Base-by-base conservation (phyloP, 768 basidiomycete genomes). In the Pleurotus salmoneostramineus region DNA sequence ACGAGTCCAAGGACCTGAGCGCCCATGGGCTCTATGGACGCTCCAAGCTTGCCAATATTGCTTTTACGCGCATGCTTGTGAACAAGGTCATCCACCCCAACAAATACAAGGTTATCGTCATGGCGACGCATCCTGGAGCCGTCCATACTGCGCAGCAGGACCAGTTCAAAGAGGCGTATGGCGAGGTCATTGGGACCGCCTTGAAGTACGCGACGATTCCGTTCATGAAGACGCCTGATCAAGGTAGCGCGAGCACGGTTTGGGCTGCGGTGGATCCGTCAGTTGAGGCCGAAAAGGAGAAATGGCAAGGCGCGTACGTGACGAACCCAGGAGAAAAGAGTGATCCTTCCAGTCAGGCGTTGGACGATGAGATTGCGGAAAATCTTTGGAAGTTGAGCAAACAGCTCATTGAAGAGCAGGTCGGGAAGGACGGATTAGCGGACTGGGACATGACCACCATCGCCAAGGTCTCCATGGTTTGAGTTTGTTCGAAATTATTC, bases 101-200 rank as follows among this genome's bases (percentile, higher is more conserved):
- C 34, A 27, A 27, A 10, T 35, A 35, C 34, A 15, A 52, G 8
- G 15, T 52, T 35, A 52, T 52, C 31, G 50, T 35, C 15, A 32
- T 52, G 34, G 34, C 50, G 7, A 52, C 50, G 4, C 50, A 52
- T 12, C 50, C 50, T 27, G 50, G 50, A 33, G 50, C 50, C 7
- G 50, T 52, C n/a, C 50, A 52, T 36, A 52, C 50, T n/a, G 50
- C 33, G n/a, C 50, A 52, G 27, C 50, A 52, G 12, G 34, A 52
- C 27, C 50, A 52, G 34, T 52, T 52, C 50, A 52, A 52, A 35
- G 50, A 52, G 34, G 50, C 50, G 14, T 52, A 52, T n/a, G 50
- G 50, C 8, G 34, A 52, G 11, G 14, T 36, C n/a, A 12, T 52
- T 0, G 50, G 50, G 11, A 14, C 50, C 14, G 34, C 21, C 15